Conservation (phyloP, 2,329 filamentous ascomycete genomes). For the Anthostomella pinea region DNA sequence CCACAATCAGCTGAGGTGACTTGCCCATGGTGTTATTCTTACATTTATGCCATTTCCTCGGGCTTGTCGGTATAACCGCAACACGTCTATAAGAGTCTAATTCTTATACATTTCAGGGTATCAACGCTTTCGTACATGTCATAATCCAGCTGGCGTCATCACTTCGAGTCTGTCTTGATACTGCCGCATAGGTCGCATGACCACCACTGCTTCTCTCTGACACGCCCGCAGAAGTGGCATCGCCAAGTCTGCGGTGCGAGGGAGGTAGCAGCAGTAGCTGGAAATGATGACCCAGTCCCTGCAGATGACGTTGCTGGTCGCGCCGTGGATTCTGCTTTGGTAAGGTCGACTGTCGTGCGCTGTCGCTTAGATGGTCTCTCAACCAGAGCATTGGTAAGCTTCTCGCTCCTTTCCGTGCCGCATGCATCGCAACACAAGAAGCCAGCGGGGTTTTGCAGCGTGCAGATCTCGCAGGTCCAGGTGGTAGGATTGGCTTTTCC, state of each 20-base stretch:
- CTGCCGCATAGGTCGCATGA: conserved; percentile 53
- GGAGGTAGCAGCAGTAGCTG: conserved; percentile 4
- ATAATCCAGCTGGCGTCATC: no score
- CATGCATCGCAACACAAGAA: conserved; percentile 58
- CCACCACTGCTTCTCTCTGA: conserved; percentile 56
- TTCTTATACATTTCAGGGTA: no score
- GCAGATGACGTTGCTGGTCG: conserved; percentile 14
- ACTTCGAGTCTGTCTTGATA: conserved; percentile 41
- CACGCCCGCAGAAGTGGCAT: conserved; percentile 50
- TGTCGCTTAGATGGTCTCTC: conserved; percentile 18
- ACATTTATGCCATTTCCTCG: no score
- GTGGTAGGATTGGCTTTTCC: conserved; percentile 20
- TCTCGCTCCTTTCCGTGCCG: conserved; percentile 39
- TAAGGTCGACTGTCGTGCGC: conserved; percentile 24
- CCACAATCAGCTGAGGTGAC: no score
- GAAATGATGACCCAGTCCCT: conserved; percentile 12
- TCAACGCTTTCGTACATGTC: no score
- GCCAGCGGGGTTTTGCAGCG: conserved; percentile 51
- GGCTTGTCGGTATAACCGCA: no score
- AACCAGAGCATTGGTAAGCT: conserved; percentile 22
- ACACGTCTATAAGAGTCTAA: no score
- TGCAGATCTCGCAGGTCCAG: conserved; percentile 57
- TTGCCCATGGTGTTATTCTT: no score
- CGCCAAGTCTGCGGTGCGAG: conserved; percentile 40
- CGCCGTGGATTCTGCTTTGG: conserved; percentile 7